These are phyloP conservation scores for Tetracladium maxilliforme DNA, from an alignment of 2,329 filamentous ascomycete species.

Conservation along the genomic window DNA sequence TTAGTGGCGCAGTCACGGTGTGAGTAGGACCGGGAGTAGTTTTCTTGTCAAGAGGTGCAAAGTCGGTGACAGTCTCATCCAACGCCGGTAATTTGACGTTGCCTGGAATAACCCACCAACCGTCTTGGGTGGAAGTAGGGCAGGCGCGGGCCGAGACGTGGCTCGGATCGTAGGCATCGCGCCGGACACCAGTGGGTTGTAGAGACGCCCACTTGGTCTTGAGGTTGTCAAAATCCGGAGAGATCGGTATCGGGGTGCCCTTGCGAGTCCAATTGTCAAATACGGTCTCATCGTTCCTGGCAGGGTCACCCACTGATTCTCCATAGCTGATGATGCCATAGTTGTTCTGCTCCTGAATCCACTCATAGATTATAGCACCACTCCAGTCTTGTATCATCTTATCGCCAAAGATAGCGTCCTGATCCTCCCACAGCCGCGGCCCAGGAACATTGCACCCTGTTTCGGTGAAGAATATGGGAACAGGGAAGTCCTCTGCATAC, in stretches of 20 bases:
- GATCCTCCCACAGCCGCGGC: conserved; percentile 54
- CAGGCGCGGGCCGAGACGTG: conserved; percentile 51
- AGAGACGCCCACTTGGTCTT: conserved; percentile 62
- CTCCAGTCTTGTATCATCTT: conserved; percentile 60
- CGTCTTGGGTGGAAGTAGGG: conserved; percentile 50
- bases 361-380: conserved; percentile 77
- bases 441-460: conserved; percentile 62
- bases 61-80: conserved; percentile 31
- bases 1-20: too few species aligned
- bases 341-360: conserved; percentile 72
- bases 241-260: conserved; percentile 59
- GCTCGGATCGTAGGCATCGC: conserved; percentile 47
- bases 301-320: conserved; percentile 31
- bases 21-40: conserved; percentile 9
- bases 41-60: conserved; percentile 1
- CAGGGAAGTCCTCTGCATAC: conserved; percentile 54
- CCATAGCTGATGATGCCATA: conserved; percentile 75
- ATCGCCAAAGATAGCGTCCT: conserved; percentile 59
- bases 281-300: too few species aligned
- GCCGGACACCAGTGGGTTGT: conserved; percentile 52
- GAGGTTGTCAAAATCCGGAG: conserved; percentile 67
- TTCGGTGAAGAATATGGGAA: conserved; percentile 86
- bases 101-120: conserved; percentile 63
- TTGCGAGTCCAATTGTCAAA: conserved; percentile 53
- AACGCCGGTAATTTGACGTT: conserved; percentile 55